A percentile compares a stretch with the other conserved stretches of the same genome.
phyloP scores from a whole-genome alignment of 164 flowering plant genomes.

The Tetrastigma voinierianum region DNA sequence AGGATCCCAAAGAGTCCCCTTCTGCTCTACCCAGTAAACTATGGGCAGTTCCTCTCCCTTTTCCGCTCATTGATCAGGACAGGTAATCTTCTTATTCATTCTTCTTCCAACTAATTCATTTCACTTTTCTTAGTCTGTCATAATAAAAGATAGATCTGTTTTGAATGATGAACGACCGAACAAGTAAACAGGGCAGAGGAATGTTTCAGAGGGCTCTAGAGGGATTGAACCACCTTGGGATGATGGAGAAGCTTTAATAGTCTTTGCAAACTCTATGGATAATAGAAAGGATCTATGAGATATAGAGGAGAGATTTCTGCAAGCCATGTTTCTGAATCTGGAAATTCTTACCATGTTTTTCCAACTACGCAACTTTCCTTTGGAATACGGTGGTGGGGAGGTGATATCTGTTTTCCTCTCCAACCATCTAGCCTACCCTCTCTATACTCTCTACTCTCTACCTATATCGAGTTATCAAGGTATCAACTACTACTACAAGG shows the following conservation, averaged over 20 bases:
- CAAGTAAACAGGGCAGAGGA: slow-evolving; percentile 37
- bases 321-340: slow-evolving; percentile 23
- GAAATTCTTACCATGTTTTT: slow-evolving; percentile 14
- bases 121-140: too few relatives aligned
- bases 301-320: slow-evolving; percentile 26
- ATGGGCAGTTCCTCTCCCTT: slow-evolving; percentile 46
- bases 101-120: too few relatives aligned
- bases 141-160: too few relatives aligned
- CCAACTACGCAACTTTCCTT: slow-evolving; percentile 31
- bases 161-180: too few relatives aligned
- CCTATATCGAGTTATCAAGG: too few relatives aligned
- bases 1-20: slow-evolving; percentile 42
- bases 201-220: slow-evolving; percentile 24
- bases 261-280: slow-evolving; percentile 34
- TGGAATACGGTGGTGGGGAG: slow-evolving; percentile 36
- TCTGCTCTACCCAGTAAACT: slow-evolving; percentile 42
- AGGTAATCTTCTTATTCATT: slow-evolving; percentile 22
- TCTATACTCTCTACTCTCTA: too few relatives aligned
- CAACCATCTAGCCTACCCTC: slow-evolving; percentile 24
- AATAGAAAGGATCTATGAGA: slow-evolving; percentile 26
- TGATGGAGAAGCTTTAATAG: too few relatives aligned
- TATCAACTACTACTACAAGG: too few relatives aligned
- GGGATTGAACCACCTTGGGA: slow-evolving; percentile 15
- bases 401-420: slow-evolving; percentile 32
- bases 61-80: slow-evolving; percentile 37